These are phyloP conservation scores for Conoideocrella luteorostrata DNA, from an alignment of 2,329 filamentous ascomycete species.

Conservation along the genomic window DNA sequence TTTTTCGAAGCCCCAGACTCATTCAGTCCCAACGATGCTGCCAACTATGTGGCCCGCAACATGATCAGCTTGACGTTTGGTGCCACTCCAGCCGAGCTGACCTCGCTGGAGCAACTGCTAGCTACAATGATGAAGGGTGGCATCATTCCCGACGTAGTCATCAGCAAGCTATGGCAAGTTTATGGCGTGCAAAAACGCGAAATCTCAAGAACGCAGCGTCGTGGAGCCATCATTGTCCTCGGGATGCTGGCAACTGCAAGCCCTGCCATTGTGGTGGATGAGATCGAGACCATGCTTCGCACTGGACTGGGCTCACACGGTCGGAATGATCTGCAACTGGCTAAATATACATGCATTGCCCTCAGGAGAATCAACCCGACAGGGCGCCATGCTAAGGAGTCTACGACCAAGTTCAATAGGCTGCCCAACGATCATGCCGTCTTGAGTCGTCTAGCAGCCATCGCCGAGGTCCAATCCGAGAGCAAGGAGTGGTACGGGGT, in stretches of 20 bases:
- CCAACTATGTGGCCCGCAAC: constrained; percentile 92
- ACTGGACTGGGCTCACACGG: constrained; percentile 82
- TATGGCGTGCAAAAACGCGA: constrained; percentile 92
- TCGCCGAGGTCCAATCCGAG: constrained; percentile 78
- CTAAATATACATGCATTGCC: constrained; percentile 93
- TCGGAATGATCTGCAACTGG: constrained; percentile 74
- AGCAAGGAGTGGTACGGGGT: constrained; percentile 96
- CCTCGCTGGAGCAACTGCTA: constrained; percentile 87
- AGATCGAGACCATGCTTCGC: constrained; percentile 89
- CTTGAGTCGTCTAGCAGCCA: constrained; percentile 69
- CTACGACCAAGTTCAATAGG: constrained; percentile 62
- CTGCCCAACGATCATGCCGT: constrained; percentile 90
- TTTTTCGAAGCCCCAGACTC: constrained; percentile 93
- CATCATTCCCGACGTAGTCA: constrained; percentile 75
- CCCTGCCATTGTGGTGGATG: constrained; percentile 85
- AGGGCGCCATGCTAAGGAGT: constrained; percentile 72
- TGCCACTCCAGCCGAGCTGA: constrained; percentile 88
- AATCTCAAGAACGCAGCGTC: constrained; percentile 83
- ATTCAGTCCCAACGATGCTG: constrained; percentile 81
- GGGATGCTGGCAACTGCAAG: constrained; percentile 94
- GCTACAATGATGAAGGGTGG: constrained; percentile 97
- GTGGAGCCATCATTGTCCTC: constrained; percentile 90
- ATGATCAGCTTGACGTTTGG: constrained; percentile 99
- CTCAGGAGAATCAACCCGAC: constrained; percentile 83
- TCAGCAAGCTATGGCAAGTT: constrained; percentile 94